Evolutionary conservation across 106 monocot species (phyloP).

Genomic region (Agapanthus africanus): DNA sequence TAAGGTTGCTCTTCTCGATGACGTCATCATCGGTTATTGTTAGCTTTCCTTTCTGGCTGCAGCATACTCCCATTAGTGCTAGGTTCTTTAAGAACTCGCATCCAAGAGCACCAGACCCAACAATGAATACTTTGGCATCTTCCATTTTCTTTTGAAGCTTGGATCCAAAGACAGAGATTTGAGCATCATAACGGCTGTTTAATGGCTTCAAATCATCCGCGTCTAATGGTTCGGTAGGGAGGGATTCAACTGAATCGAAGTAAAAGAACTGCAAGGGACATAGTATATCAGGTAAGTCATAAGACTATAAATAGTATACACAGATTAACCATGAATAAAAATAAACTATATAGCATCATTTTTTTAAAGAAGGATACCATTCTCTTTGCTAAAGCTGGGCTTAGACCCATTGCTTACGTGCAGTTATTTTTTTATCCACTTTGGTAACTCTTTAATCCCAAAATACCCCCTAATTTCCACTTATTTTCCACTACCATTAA

Average conservation of each 20-base stretch:
- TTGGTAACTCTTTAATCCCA: too few relatives aligned
- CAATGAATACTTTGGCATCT: conserved; percentile 69
- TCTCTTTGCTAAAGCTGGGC: too few relatives aligned
- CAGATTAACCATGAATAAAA: too few relatives aligned
- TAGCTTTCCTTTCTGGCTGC: conserved; percentile 65
- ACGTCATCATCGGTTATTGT: conserved; percentile 94
- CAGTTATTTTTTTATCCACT: too few relatives aligned
- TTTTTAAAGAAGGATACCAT: too few relatives aligned
- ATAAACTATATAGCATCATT: too few relatives aligned
- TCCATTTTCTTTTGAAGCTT: conserved; percentile 71
- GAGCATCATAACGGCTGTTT: conserved; percentile 52
- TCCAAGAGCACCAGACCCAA: conserved; percentile 83
- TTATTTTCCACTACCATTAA: too few relatives aligned
- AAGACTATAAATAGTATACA: too few relatives aligned
- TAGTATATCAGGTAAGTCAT: too few relatives aligned
- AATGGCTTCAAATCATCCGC: conserved; percentile 35
- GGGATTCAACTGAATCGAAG: conserved; percentile 63
- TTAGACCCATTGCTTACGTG: too few relatives aligned
- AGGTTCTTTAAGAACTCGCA: conserved; percentile 94
- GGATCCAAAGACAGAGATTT: conserved; percentile 57
- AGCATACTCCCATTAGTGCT: conserved; percentile 84
- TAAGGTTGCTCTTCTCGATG: conserved; percentile 94
- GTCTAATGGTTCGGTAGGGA: conserved; percentile 44
- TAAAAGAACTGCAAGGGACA: too few relatives aligned
- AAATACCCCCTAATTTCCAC: too few relatives aligned